Evolutionary conservation across 345 rosid genomes (phyloP).

Genomic region (Salix dunnii): DNA sequence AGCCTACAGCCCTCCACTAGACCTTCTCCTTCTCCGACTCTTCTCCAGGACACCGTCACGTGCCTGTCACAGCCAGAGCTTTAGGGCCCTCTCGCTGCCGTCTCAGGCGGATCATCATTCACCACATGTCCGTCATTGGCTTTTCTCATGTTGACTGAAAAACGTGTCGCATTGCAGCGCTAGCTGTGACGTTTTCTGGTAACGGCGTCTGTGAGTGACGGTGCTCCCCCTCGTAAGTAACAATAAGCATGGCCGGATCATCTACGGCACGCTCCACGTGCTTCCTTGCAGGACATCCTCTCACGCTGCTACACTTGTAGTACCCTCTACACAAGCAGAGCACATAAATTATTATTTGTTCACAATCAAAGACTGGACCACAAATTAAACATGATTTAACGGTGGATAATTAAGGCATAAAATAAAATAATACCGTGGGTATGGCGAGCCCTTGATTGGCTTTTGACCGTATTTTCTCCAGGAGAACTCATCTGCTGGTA

Average conservation of each 20-base stretch:
- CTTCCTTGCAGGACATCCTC: background rate
- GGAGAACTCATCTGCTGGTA: slow-evolving; percentile 33
- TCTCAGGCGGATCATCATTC: background rate
- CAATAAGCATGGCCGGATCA: background rate
- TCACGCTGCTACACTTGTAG: background rate
- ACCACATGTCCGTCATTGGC: background rate
- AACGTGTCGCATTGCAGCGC: background rate
- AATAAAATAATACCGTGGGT: slow-evolving; percentile 33
- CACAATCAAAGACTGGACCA: background rate
- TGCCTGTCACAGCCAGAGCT: background rate
- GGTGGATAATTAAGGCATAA: background rate
- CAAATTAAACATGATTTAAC: background rate
- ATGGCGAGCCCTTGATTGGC: slow-evolving; percentile 41
- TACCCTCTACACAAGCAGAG: background rate
- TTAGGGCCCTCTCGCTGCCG: background rate
- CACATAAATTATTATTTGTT: background rate
- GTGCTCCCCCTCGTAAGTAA: background rate
- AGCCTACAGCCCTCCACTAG: background rate
- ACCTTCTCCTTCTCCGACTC: background rate
- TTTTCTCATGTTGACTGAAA: background rate
- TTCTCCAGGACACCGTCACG: background rate
- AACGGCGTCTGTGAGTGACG: background rate
- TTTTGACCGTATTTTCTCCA: slow-evolving; percentile 45
- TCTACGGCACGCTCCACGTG: background rate
- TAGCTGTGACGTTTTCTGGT: background rate